Evolutionary conservation across 306 rosid genomes (phyloP), one percentile per base, ranked within the genome.

Genomic region (Erythrophleum fordii): DNA sequence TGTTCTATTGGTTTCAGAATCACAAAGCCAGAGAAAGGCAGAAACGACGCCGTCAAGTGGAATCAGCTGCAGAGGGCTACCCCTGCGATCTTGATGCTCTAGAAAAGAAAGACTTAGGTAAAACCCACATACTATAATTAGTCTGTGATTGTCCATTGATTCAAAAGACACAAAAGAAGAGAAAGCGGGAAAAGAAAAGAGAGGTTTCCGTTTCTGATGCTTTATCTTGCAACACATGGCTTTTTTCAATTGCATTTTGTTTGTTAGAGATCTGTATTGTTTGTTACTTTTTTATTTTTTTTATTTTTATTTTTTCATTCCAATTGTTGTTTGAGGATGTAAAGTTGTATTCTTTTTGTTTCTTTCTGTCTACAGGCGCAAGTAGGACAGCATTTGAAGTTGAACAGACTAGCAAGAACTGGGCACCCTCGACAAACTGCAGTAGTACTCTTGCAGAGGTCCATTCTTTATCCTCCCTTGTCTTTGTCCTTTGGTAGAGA

Each of bases 21-120:
- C 97, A 92, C 72, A 92, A 92, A 72, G 97, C 97, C 2, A 88
- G 97, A 75, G 97, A 92, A 39, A 81, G 94, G 61, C 97, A 92
- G 81, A 92, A 92, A 79, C 92, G 97, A 42, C 97, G 97, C 51
- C 97, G 97, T 81, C 94, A 90, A 78, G 84, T 86, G 86, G 94
- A 90, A 79, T 86, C 88, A 14, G 17, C 85, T 11, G 84, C 77
- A 6, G 39, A 22, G 0, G 74, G 61, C 0, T 55, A 53, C 68
- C 12, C 72, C 70, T 35, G 9, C 5, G 87, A 80, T 22, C 49
- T 75, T 45, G 86, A 88, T 59, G 20, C 48, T 79, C 77, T 75
- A 20, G 81, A 90, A 20, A 83, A 77, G 86, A 87, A 86, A 87
- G 87, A 86, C 58, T 72, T 69, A 35, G 91, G 94, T 87, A 77